phyloP scores from a whole-genome alignment of 2,329 filamentous ascomycete genomes.

The Mariannaea sp. region DNA sequence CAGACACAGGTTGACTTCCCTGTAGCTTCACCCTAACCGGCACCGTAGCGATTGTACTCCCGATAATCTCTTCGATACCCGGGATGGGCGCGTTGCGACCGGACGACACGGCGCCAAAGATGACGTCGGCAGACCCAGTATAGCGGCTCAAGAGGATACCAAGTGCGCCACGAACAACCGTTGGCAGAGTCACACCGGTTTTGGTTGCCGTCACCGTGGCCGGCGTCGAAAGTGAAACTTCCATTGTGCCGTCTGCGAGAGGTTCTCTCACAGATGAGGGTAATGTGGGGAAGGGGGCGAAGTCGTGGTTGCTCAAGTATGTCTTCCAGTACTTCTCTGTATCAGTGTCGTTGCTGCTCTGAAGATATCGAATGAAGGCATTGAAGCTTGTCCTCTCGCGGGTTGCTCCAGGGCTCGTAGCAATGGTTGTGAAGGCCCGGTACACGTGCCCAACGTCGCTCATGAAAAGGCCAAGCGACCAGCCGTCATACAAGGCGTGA shows the following conservation, averaged over 20 bases:
- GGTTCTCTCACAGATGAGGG: no score
- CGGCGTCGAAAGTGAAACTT: no score
- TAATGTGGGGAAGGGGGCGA: no score
- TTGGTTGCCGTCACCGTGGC: no score
- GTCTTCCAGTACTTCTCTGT: not conserved
- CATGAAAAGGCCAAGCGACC: conserved; percentile 24
- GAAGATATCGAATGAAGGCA: not conserved
- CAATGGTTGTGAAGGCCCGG: not conserved
- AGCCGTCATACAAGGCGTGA: conserved; percentile 38
- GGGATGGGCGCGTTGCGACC: conserved; percentile 33
- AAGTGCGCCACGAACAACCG: conserved; percentile 38
- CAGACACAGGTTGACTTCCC: conserved; percentile 36
- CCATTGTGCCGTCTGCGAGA: no score
- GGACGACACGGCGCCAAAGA: conserved; percentile 34
- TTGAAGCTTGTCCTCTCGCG: not conserved
- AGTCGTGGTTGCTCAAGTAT: no score
- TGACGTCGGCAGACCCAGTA: conserved; percentile 25
- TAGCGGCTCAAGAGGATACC: conserved; percentile 29
- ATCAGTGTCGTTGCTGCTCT: not conserved
- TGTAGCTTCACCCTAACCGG: conserved; percentile 32
- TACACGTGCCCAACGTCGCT: conserved; percentile 11
- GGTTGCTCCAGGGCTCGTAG: not conserved
- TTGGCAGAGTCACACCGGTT: conserved; percentile 13
- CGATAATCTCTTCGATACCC: conserved; percentile 30
- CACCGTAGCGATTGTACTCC: conserved; percentile 20